phyloP scores from a whole-genome alignment of 2,329 filamentous ascomycete genomes.

The Ceratocystis harringtonii region DNA sequence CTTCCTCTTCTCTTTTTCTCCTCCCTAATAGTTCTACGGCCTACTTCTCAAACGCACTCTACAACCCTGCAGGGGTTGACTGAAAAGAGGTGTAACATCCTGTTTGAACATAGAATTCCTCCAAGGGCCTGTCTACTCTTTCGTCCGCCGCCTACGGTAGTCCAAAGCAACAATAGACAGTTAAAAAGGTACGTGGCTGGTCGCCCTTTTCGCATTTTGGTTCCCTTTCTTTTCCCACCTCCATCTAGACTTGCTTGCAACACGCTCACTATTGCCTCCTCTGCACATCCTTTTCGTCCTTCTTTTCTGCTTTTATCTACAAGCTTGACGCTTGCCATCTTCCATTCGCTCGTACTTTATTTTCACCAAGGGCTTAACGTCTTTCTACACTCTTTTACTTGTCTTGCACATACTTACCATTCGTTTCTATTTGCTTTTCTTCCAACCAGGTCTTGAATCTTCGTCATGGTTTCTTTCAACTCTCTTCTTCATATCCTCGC shows the following conservation, averaged over 20 bases:
- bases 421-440: background rate
- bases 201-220: background rate
- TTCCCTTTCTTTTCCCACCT: background rate
- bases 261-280: background rate
- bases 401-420: background rate
- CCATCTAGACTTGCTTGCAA: background rate
- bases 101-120: background rate
- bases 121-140: background rate
- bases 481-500: conserved; percentile 15
- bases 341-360: background rate
- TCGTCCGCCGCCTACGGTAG: too few species aligned
- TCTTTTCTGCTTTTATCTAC: background rate
- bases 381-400: conserved; percentile 2
- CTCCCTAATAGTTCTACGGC: background rate
- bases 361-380: background rate
- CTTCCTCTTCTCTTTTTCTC: background rate
- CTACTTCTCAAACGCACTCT: background rate
- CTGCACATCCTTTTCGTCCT: background rate
- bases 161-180: background rate
- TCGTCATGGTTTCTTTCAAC: conserved; percentile 12
- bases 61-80: background rate
- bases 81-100: background rate
- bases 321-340: conserved; percentile 1
- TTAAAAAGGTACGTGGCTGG: background rate
- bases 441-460: background rate